Evolutionary conservation across 1,139 yeast species (phyloP), one percentile per base, ranked within the genome.

Genomic region (Protomyces pachydermus): DNA sequence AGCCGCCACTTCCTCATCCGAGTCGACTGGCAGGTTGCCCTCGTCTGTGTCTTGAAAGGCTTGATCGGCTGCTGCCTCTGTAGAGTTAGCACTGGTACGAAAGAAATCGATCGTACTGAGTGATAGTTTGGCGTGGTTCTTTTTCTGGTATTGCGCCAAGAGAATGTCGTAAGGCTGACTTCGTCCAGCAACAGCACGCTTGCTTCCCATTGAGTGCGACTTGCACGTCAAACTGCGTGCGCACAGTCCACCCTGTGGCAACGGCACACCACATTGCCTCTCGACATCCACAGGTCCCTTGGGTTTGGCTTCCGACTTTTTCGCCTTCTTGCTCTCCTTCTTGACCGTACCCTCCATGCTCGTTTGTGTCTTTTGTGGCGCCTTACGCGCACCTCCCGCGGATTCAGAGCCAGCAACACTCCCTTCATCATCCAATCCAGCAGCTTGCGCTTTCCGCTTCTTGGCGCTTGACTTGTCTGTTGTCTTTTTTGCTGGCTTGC

Each of bases 121-220:
- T 10, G 62, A 58, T 23, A 58, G 54, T 48, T 69, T 70, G 45
- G 95, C 93, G 76, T 91, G 97, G 74, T 91, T 93, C 70, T 91
- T 83, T 72, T 91, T 86, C 76, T 93, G 98, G 73, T 93, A 91
- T 54, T 89, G 93, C 53, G 93, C 91, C 66, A 93, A 79, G 63
- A 93, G 78, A 32, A 85, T 85, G 75, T 93, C 98, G 74, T 91
- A 93, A 0, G 97, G 91, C 8, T 95, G 91, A 61, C 95, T 85
- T 71, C 98, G 81, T 5, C 98, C 98, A 37, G 84, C 84, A 28
- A 93, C 98, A 0, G 97, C 93, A 71, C 98, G 82, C 72, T 93
- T 93, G 28, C 97, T 96, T 34, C 97, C 97, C 97, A 93, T 91
- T 0, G 97, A 89, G 75, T 93, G 98, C 0, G 98, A 91, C 74